Conservation (phyloP, 78 protist species). For the Neovahlkampfia damariscottae region DNA sequence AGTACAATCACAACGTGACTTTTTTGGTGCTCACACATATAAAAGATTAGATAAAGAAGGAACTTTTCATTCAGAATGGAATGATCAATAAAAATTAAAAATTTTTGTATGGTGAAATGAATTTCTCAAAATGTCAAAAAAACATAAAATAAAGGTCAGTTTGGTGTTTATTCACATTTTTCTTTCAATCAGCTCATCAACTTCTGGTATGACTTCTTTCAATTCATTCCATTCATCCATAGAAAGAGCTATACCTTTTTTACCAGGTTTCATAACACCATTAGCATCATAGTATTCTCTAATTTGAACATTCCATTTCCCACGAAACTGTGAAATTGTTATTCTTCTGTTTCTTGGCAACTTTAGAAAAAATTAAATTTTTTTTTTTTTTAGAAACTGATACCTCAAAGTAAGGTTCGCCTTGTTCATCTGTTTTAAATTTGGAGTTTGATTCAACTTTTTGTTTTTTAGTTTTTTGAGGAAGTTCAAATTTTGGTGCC, state of each 20-base stretch:
- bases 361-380: neutral
- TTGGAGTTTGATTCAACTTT: no score
- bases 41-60: slow-evolving; percentile 66
- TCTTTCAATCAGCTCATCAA: neutral
- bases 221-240: neutral
- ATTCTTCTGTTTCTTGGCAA: neutral
- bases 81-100: neutral
- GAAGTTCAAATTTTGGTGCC: no score
- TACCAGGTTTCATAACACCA: neutral
- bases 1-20: slow-evolving; percentile 84
- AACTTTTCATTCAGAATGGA: slow-evolving; percentile 1
- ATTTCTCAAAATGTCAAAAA: no score
- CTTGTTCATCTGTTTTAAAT: neutral
- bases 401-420: neutral
- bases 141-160: no score
- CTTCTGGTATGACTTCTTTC: neutral
- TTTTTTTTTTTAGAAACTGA: neutral
- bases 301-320: neutral
- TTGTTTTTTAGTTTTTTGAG: no score
- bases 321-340: neutral
- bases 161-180: no score
- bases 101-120: neutral
- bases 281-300: neutral
- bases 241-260: neutral
- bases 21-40: slow-evolving; percentile 92